phyloP scores from a whole-genome alignment of 1,284 basidiomycete genomes.

The Apiotrichum laibachii region DNA sequence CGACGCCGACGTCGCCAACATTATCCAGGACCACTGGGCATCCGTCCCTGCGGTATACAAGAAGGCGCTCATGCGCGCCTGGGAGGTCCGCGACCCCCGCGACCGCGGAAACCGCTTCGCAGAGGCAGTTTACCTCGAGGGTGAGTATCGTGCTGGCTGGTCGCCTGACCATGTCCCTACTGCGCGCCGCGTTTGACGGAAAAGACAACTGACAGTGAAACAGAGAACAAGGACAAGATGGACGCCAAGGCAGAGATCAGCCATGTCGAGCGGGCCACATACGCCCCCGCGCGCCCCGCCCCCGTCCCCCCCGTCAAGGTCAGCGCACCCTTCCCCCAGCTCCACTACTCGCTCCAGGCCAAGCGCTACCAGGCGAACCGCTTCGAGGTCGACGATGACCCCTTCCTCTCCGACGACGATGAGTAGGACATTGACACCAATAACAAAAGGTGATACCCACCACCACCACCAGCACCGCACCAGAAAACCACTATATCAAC shows the following conservation, averaged over 20 bases:
- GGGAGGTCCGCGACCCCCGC: constrained; percentile 2
- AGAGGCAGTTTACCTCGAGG: constrained; percentile 9
- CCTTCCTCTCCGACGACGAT: constrained; percentile 2
- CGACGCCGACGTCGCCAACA: background rate
- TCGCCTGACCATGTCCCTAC: too few species aligned
- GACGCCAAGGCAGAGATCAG: background rate
- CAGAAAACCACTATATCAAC: background rate
- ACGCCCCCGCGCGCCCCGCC: background rate
- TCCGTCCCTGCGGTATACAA: constrained; percentile 1
- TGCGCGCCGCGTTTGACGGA: too few species aligned
- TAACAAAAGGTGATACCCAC: background rate
- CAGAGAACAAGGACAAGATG: background rate
- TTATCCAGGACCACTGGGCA: background rate
- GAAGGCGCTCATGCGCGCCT: constrained; percentile 7
- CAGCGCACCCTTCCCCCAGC: too few species aligned
- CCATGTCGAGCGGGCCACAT: background rate
- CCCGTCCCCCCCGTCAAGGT: background rate
- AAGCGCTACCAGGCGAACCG: background rate
- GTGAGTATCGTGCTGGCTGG: background rate
- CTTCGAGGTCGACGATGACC: constrained; percentile 1
- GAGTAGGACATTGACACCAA: background rate
- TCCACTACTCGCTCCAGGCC: background rate
- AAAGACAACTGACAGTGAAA: background rate
- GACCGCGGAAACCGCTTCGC: constrained; percentile 15
- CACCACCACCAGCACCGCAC: background rate